A percentile compares a stretch with the other conserved stretches of the same genome.
Conservation (phyloP, 495 filamentous ascomycete species). For the Podospora pseudopauciseta region DNA sequence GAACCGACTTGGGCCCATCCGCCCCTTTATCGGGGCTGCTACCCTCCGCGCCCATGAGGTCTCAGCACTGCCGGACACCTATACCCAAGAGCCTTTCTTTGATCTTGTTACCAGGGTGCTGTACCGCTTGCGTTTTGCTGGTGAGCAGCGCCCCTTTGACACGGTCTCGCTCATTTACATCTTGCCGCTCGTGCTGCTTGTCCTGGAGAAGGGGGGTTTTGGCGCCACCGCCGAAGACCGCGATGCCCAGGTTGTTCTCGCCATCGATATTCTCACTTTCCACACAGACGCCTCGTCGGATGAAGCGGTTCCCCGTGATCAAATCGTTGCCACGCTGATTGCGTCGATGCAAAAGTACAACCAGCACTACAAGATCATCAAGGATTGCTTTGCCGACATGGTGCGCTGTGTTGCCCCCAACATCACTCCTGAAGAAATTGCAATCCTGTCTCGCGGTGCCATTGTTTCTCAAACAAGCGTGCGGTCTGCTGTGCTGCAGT, state of each 20-base stretch:
- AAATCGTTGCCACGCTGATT: conserved; percentile 67
- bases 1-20: conserved; percentile 67
- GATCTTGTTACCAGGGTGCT: conserved; percentile 85
- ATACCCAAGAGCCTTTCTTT: conserved; percentile 75
- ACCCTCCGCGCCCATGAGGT: conserved; percentile 74
- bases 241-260: conserved; percentile 83
- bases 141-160: conserved; percentile 90
- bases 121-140: conserved; percentile 83
- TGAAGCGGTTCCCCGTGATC: conserved; percentile 66
- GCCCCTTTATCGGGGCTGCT: conserved; percentile 81
- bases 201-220: conserved; percentile 75
- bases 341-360: conserved; percentile 81
- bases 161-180: conserved; percentile 79
- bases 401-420: conserved; percentile 74
- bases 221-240: conserved; percentile 68
- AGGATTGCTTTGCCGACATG: conserved; percentile 83
- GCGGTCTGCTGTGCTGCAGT: conserved; percentile 81
- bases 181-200: conserved; percentile 70
- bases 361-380: conserved; percentile 90
- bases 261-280: conserved; percentile 84
- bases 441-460: conserved; percentile 64
- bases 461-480: conserved; percentile 78
- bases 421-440: conserved; percentile 65
- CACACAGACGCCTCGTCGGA: conserved; percentile 75
- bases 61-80: conserved; percentile 62